Base-by-base conservation (phyloP, 345 rosid genomes). In the Pseudoturritis turrita region DNA sequence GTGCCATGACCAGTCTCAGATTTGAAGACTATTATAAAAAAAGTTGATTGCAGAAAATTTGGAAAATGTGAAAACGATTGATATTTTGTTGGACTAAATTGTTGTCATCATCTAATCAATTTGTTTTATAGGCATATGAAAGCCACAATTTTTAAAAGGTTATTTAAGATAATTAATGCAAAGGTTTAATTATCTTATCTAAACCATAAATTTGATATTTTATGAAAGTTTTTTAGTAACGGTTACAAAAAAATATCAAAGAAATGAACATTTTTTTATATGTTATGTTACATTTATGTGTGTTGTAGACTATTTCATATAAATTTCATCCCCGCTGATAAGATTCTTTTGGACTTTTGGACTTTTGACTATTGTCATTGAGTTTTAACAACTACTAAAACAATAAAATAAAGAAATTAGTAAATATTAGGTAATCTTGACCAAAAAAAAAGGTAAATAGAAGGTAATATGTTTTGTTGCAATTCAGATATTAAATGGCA, bases 1-100 rank as follows among this genome's bases (percentile, higher is more conserved):
- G 25, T 9, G 73, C 44, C 79, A 78, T 80, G 1, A n/a, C 62
- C 0, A 29, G 19, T 33, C 22, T 67, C 0, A 14, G 50, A 52
- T 25, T 0, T 44, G 6, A 6, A 69, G 12, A 11, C 19, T 18
- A 11, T 17, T 29, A 15, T 7, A 19, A 29, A 43, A 19, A 14
- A 55, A 4, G 4, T 8, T 5, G 13, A 10, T 25, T 17, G 40
- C 44, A 7, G 1, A 31, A 12, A 12, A 3, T 41, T 28, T 56
- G 15, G 19, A 51, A 14, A 10, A 5, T 33, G 33, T 50, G 52
- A 61, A 59, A 36, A 5, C 0, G 10, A 29, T n/a, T 29, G 46
- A 3, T 12, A 15, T 13, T 19, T 35, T 15, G 28, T 4, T 25
- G 10, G 31, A 35, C 49, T 28, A 10, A 56, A 35, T 10, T 7